These are phyloP conservation scores for Aristolochia contorta DNA, from an alignment of 164 flowering plant species.

Conservation along the genomic window DNA sequence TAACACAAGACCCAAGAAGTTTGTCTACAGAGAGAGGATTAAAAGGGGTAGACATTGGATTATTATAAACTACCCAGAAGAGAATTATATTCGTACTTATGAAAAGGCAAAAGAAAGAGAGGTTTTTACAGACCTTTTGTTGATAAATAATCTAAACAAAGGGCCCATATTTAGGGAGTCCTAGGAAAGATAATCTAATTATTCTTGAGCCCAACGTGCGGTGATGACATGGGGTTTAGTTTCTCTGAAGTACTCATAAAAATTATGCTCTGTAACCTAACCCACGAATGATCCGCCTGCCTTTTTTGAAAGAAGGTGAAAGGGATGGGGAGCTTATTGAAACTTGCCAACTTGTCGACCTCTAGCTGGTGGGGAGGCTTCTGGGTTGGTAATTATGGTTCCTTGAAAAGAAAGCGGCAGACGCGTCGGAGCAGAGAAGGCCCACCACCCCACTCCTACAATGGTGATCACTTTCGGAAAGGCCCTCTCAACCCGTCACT, in stretches of 20 bases:
- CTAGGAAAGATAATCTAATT: neutral
- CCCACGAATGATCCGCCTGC: conserved; percentile 26
- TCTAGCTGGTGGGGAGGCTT: conserved; percentile 20
- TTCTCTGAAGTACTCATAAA: conserved; percentile 17
- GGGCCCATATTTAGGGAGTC: neutral
- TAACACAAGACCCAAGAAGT: too few relatives aligned
- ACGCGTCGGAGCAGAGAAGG: too few relatives aligned
- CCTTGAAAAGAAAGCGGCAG: too few relatives aligned
- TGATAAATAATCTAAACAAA: too few relatives aligned
- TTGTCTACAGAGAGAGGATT: neutral
- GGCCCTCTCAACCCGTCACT: too few relatives aligned
- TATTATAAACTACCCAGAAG: too few relatives aligned
- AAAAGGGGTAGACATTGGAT: neutral
- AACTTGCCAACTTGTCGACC: conserved; percentile 24
- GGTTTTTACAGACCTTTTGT: too few relatives aligned
- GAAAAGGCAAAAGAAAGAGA: too few relatives aligned
- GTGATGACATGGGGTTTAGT: neutral
- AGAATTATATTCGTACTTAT: too few relatives aligned
- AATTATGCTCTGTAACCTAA: conserved; percentile 17
- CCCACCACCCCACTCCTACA: conserved; percentile 12
- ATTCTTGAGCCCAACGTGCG: conserved; percentile 15
- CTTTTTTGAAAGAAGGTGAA: conserved; percentile 3
- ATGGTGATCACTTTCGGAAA: conserved; percentile 68
- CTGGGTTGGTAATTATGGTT: too few relatives aligned
- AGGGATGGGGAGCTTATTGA: too few relatives aligned